Evolutionary conservation across 78 protist genomes (phyloP).

Genomic region (Speleostelium caveatum): DNA sequence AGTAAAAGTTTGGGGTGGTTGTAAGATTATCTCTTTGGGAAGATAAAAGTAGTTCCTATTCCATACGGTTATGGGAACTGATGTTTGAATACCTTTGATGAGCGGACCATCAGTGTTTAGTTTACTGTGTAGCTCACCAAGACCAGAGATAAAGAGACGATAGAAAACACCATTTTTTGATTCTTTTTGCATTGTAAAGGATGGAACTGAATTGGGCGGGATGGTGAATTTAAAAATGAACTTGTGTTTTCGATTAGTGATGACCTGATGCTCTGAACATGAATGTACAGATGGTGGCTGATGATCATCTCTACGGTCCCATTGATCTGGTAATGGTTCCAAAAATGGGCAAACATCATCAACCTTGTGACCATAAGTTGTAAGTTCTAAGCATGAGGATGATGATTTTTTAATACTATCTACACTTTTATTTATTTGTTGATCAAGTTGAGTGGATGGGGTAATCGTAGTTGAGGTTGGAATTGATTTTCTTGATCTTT

Average conservation of each 20-base stretch:
- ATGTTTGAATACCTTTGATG: slow-evolving; percentile 56
- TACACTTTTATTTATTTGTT: too few relatives aligned
- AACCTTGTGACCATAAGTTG: not conserved
- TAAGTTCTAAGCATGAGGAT: not conserved
- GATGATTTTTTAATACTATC: not conserved
- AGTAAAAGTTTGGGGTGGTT: slow-evolving; percentile 1
- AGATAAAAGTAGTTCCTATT: slow-evolving; percentile 2
- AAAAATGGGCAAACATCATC: slow-evolving; percentile 5
- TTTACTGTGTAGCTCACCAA: slow-evolving; percentile 49
- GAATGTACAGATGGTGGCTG: slow-evolving; percentile 24
- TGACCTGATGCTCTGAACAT: slow-evolving; percentile 16
- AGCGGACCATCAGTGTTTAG: slow-evolving; percentile 49
- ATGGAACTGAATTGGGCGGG: slow-evolving; percentile 15
- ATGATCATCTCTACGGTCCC: not conserved
- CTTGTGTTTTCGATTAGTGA: slow-evolving; percentile 11
- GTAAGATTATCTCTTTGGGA: not conserved
- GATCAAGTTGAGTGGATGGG: too few relatives aligned
- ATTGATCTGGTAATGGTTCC: slow-evolving; percentile 26
- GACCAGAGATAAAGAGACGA: slow-evolving; percentile 27
- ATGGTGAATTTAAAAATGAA: slow-evolving; percentile 13
- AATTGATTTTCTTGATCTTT: not conserved
- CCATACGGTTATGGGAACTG: slow-evolving; percentile 8
- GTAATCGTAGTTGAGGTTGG: not conserved
- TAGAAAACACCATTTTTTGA: slow-evolving; percentile 53
- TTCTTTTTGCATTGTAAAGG: slow-evolving; percentile 12